These are phyloP conservation scores for Bimuria novae-zelandiae DNA, from an alignment of 2,329 filamentous ascomycete genomes.

Conservation along the genomic window DNA sequence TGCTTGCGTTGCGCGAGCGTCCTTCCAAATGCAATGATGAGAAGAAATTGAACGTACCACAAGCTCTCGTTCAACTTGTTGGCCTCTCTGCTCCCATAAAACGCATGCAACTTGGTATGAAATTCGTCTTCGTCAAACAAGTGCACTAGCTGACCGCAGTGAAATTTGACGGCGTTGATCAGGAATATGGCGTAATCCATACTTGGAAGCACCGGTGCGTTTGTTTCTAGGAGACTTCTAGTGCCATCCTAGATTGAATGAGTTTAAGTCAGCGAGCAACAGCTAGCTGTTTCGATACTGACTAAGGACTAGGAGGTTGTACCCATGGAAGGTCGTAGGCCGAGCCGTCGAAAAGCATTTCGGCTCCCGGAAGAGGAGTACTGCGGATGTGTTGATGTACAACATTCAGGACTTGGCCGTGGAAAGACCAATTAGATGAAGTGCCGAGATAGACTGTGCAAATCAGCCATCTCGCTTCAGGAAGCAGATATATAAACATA, in stretches of 20 bases:
- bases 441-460: conserved; percentile 57
- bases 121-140: conserved; percentile 60
- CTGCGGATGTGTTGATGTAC: conserved; percentile 54
- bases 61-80: conserved; percentile 38
- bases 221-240: conserved; percentile 36
- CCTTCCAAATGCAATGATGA: conserved; percentile 61
- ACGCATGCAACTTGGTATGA: conserved; percentile 50
- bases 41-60: conserved; percentile 60
- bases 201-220: conserved; percentile 52
- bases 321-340: conserved; percentile 58
- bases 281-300: too few relatives aligned
- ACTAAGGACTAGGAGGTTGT: too few relatives aligned
- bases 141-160: conserved; percentile 59
- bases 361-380: conserved; percentile 49
- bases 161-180: conserved; percentile 62
- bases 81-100: conserved; percentile 45
- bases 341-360: conserved; percentile 56
- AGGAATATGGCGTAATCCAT: conserved; percentile 58
- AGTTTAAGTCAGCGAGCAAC: neutral
- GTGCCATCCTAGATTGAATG: conserved; percentile 40
- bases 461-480: neutral
- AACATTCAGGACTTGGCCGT: conserved; percentile 55
- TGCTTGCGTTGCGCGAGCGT: conserved; percentile 52
- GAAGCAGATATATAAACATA: conserved; percentile 1
- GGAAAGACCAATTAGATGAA: conserved; percentile 63